Base-by-base conservation (phyloP, 2,329 filamentous ascomycete species). In the Neopestalotiopsis clavispora region DNA sequence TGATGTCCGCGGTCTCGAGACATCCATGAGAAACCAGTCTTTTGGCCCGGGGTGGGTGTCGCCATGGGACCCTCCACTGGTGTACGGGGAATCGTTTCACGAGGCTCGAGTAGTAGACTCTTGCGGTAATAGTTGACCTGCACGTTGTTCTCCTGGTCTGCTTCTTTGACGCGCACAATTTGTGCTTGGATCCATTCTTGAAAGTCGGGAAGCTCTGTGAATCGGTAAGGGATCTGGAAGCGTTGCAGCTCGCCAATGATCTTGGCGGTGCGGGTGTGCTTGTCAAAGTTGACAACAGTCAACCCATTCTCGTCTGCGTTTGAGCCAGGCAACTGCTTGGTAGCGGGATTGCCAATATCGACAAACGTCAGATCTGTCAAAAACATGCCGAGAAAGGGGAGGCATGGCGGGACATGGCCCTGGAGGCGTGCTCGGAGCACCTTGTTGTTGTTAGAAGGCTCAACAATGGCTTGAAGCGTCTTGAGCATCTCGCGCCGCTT, bases 311-410 rank as follows among this genome's bases (percentile, higher is more conserved):
- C 89, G 14, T 85, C 84, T 6, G 85, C 83, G 45, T 82, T 80
- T n/a, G 79, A 75, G 72, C 77, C 85, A 0, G 89, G 89, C 23
- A 97, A 88, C 75, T 92, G 91, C 75, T 95, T 94, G 2, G 92
- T 95, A 4, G 94, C 89, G 42, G 93, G 92, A 79, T 98, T 98
- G 71, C 96, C 96, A 72, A 95, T 94, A 77, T 98, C 94, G 67
- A 97, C 92, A 80, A 99, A 98, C 0, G 95, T 98, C 49, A 99
- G 85, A 78, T 99, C 96, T 0, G 96, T 99, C 52, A 99, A 86
- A 79, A 98, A 98, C 82, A 97, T 97, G 72, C 96, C 96, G 2
- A 99, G 89, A 79, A 98, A 99, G 0, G 96, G 96, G 66, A 99
- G 86, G 78, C 96, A 99, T 4, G 96, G 95, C 1, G 95, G 94